phyloP scores from a whole-genome alignment of 148 eudicot species.

The Gaultheria prostrata region DNA sequence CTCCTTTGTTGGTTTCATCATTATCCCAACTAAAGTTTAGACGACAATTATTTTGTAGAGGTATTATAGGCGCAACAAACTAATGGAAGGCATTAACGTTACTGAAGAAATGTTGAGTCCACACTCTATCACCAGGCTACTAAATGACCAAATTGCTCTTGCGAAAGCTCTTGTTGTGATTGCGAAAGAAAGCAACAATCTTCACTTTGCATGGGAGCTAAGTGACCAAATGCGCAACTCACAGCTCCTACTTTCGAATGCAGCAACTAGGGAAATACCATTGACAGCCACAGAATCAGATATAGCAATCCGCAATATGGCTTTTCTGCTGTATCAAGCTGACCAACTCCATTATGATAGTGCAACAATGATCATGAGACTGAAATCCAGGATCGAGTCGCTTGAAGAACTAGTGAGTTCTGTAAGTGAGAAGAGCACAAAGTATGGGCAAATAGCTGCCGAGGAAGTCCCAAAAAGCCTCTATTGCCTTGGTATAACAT shows the following conservation, averaged over 20 bases:
- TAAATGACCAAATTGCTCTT: slow-evolving; percentile 39
- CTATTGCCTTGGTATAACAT: slow-evolving; percentile 74
- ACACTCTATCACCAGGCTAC: slow-evolving; percentile 33
- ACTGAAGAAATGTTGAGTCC: slow-evolving; percentile 42
- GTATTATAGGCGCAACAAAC: slow-evolving; percentile 25
- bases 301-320: slow-evolving; percentile 69
- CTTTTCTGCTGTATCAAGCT: slow-evolving; percentile 71
- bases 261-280: slow-evolving; percentile 63
- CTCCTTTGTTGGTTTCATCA: not conserved
- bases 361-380: slow-evolving; percentile 76
- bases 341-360: slow-evolving; percentile 78
- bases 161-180: slow-evolving; percentile 62
- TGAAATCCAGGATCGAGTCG: slow-evolving; percentile 76
- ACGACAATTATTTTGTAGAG: slow-evolving; percentile 21
- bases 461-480: slow-evolving; percentile 88
- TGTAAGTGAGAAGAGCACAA: slow-evolving; percentile 62
- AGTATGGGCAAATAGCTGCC: slow-evolving; percentile 80
- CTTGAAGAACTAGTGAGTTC: slow-evolving; percentile 71
- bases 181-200: slow-evolving; percentile 83
- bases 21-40: not conserved
- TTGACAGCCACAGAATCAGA: slow-evolving; percentile 63
- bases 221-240: slow-evolving; percentile 79
- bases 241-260: slow-evolving; percentile 72
- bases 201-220: slow-evolving; percentile 80
- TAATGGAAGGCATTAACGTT: slow-evolving; percentile 33